phyloP scores from a whole-genome alignment of 169 alveolate species.

The Perkinsus olseni region DNA sequence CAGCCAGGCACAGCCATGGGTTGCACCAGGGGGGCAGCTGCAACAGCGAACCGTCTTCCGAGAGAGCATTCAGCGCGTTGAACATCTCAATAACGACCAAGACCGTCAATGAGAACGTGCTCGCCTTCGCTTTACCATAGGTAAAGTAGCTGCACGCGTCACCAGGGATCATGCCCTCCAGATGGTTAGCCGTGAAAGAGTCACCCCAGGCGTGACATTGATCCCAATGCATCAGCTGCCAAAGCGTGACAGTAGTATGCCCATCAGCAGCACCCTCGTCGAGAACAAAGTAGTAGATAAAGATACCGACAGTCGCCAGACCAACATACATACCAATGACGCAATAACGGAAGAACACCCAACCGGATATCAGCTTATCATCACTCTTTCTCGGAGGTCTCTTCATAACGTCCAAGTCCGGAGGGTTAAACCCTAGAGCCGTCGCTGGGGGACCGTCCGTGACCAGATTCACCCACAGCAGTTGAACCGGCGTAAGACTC shows the following conservation, averaged over 20 bases:
- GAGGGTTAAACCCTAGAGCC: constrained; percentile 98
- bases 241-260: constrained; percentile 81
- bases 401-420: constrained; percentile 94
- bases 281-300: constrained; percentile 83
- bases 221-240: constrained; percentile 80
- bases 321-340: constrained; percentile 96
- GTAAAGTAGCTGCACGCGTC: constrained; percentile 94
- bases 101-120: constrained; percentile 89
- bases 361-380: constrained; percentile 85
- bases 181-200: constrained; percentile 19
- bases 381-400: constrained; percentile 91
- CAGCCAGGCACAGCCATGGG: constrained; percentile 86
- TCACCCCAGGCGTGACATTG: constrained; percentile 67
- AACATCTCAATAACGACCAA: constrained; percentile 95
- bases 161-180: constrained; percentile 11
- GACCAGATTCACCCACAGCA: constrained; percentile 98
- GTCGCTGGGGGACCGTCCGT: constrained; percentile 99
- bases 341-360: constrained; percentile 81
- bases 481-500: constrained; percentile 94
- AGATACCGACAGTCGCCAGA: constrained; percentile 93
- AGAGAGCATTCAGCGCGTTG: constrained; percentile 95
- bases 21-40: constrained; percentile 94
- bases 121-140: constrained; percentile 91
- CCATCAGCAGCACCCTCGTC: constrained; percentile 80
- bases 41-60: constrained; percentile 90